Conservation (phyloP, 2,329 filamentous ascomycete genomes). For the Thelonectria olida region DNA sequence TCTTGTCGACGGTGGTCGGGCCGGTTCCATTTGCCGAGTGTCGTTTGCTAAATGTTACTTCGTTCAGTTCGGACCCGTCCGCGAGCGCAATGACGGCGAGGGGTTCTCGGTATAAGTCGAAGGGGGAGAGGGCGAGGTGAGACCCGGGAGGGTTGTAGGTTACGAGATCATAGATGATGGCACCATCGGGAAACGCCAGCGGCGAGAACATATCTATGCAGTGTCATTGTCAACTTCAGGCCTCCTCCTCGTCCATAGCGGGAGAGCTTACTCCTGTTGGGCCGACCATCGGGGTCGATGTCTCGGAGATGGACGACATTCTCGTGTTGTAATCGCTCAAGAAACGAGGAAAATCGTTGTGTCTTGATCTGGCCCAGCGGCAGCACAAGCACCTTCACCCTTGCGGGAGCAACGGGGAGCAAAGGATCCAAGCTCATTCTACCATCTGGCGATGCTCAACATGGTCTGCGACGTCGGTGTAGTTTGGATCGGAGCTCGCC, state of each 20-base stretch:
- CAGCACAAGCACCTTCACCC: slow-evolving; percentile 86
- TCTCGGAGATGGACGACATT: slow-evolving; percentile 86
- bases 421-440: slow-evolving; percentile 90
- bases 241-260: slow-evolving; percentile 8
- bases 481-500: slow-evolving; percentile 21
- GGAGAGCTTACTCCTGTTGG: slow-evolving; percentile 77
- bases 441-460: slow-evolving; percentile 54
- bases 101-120: slow-evolving; percentile 89
- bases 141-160: slow-evolving; percentile 82
- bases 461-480: slow-evolving; percentile 40
- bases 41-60: slow-evolving; percentile 62
- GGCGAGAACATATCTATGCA: slow-evolving; percentile 89
- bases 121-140: slow-evolving; percentile 83
- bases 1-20: slow-evolving; percentile 62
- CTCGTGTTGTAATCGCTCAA: slow-evolving; percentile 80
- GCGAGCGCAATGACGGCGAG: slow-evolving; percentile 85
- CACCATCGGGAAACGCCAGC: slow-evolving; percentile 84
- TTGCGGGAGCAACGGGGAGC: slow-evolving; percentile 89
- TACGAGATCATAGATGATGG: slow-evolving; percentile 87
- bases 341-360: slow-evolving; percentile 80
- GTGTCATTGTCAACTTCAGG: slow-evolving; percentile 28
- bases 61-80: slow-evolving; percentile 77
- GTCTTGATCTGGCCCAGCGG: slow-evolving; percentile 88
- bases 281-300: slow-evolving; percentile 83
- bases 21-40: slow-evolving; percentile 61